These are phyloP conservation scores for Metschnikowia koreensis DNA, from an alignment of 805 yeast genomes.

Conservation along the genomic window DNA sequence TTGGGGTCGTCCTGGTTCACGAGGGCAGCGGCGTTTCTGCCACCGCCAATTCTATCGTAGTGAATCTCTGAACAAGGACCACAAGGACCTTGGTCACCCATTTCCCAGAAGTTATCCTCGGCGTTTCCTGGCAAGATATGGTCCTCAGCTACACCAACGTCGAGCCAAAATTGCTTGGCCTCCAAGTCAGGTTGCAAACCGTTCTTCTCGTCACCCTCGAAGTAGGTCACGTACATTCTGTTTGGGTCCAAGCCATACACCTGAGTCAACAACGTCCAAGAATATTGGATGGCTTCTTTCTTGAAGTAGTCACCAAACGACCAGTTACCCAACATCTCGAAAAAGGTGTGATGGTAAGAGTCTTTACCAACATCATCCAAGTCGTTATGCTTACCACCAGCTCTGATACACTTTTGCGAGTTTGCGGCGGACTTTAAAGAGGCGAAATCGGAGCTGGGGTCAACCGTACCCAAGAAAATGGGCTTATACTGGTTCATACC, in stretches of 20 bases:
- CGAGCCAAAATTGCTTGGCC: conserved; percentile 83
- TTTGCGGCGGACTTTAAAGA: conserved; percentile 84
- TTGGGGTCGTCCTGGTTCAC: conserved; percentile 98
- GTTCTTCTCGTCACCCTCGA: conserved; percentile 82
- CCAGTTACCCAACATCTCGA: conserved; percentile 99
- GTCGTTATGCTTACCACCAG: conserved; percentile 99
- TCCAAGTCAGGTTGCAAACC: conserved; percentile 93
- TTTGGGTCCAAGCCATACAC: conserved; percentile 77
- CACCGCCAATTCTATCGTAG: conserved; percentile 98
- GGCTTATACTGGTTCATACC: conserved; percentile 99
- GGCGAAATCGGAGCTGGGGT: conserved; percentile 87
- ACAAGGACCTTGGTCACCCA: conserved; percentile 99
- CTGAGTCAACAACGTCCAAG: conserved; percentile 88
- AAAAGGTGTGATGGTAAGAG: conserved; percentile 97
- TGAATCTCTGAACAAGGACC: conserved; percentile 99
- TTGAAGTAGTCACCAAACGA: conserved; percentile 99
- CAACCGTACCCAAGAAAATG: conserved; percentile 94
- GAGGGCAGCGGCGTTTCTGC: conserved; percentile 87
- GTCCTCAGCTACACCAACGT: conserved; percentile 84
- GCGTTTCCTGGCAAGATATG: conserved; percentile 91
- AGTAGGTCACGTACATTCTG: conserved; percentile 91
- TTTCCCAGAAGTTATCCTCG: conserved; percentile 97
- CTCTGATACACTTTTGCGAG: conserved; percentile 98
- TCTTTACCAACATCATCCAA: conserved; percentile 98
- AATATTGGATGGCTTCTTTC: conserved; percentile 81